Base-by-base conservation (phyloP, 225 moss, liverwort and hornwort species). In the Physcomitrellopsis africana region DNA sequence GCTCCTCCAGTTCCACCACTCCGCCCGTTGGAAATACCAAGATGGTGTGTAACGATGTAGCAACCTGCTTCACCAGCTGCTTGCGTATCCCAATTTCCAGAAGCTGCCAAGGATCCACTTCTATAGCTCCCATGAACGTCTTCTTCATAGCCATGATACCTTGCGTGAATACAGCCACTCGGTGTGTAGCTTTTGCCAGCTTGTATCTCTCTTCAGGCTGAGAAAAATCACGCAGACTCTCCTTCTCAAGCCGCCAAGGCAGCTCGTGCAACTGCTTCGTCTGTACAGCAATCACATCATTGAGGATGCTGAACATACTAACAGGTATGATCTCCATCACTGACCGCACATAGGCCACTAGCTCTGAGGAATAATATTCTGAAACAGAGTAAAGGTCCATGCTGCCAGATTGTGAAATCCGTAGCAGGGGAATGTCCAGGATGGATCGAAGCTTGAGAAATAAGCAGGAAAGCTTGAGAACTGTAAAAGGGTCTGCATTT, bases 121-220 rank as follows among this genome's bases (percentile, higher is more conserved):
- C 95, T 57, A 99, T 99, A 24, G 89, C 89, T 65, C 99, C 95
- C 72, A 99, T 86, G 70, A 99, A 99, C 58, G 95, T 99, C 75
- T 88, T 92, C 91, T 89, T 92, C 99, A 99, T 99, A 77, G 99
- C 95, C 87, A 99, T 86, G 42, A 99, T 89, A n/a, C 99, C 99
- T 82, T 99, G 90, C 24, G 99, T 99, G 73, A 99, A 99, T 46
- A 99, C 92, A 56, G 99, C 99, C 73, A 99, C 99, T 68, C 86
- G 87, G 76, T 99, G 93, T 15, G 99, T 99, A 63, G 99, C 99
- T 82, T 91, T 95, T 29, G 95, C 99, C 54, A 99, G 77, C 44
- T 82, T 92, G 69, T 92, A 95, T 16, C 99, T 90, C 81, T 92
- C 95, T 61, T 95, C 95, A 12, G 89, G 75, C 90, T 99, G 99